Conservation (phyloP, 441 rosid species). For the Eruca vesicaria region DNA sequence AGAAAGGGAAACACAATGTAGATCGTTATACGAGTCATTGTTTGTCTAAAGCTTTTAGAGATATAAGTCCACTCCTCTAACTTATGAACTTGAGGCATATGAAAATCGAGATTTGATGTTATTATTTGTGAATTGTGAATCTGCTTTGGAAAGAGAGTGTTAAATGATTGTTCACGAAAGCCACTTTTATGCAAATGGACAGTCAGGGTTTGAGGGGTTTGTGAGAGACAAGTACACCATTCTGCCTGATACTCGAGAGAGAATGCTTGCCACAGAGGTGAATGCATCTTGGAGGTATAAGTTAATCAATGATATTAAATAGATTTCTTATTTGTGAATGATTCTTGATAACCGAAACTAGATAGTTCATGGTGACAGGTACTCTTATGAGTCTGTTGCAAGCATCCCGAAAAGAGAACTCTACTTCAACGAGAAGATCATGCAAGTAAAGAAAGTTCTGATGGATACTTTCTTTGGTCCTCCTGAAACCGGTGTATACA, state of each 20-base stretch:
- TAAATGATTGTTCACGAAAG: background rate
- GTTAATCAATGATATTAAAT: background rate
- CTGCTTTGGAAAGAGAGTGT: background rate
- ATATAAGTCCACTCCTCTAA: background rate
- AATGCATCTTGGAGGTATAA: constrained; percentile 83
- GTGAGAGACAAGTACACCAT: constrained; percentile 81
- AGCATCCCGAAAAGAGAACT: constrained; percentile 57
- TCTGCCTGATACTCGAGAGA: constrained; percentile 87
- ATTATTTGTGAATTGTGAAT: background rate
- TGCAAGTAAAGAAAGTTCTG: constrained; percentile 58
- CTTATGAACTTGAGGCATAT: background rate
- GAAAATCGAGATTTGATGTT: background rate
- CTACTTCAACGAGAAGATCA: constrained; percentile 62
- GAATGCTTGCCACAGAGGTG: constrained; percentile 88
- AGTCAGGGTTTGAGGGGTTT: constrained; percentile 96
- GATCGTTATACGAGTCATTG: background rate
- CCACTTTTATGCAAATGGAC: constrained; percentile 32
- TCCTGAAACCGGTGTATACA: constrained; percentile 80
- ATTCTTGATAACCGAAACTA: background rate
- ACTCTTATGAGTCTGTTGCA: constrained; percentile 58
- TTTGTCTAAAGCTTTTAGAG: background rate
- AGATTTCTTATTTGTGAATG: constrained; percentile 3
- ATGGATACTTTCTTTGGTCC: constrained; percentile 79
- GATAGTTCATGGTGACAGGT: constrained; percentile 52
- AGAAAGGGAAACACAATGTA: background rate